A percentile compares a stretch with the other conserved stretches of the same genome.
Conservation (phyloP, 176 grass and related monocot species). For the Otatea glauca region DNA sequence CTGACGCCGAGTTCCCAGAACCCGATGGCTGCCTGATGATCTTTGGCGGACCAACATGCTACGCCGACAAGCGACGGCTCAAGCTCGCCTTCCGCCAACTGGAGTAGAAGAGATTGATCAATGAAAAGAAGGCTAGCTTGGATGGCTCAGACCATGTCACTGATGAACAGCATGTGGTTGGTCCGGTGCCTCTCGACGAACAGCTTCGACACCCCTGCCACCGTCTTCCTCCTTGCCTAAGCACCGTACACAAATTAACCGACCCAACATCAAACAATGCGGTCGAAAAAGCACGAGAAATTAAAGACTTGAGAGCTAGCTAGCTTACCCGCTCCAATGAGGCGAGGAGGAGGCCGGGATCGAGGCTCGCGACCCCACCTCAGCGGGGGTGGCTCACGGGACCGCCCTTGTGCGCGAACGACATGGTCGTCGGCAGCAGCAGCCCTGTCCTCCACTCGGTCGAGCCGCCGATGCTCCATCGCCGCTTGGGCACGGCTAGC, state of each 20-base stretch:
- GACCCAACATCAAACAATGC: slow-evolving; percentile 21
- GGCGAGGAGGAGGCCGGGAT: slow-evolving; percentile 66
- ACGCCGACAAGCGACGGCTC: too few relatives aligned
- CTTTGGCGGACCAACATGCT: too few relatives aligned
- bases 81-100: too few relatives aligned
- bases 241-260: not conserved
- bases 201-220: slow-evolving; percentile 86
- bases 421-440: slow-evolving; percentile 58
- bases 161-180: slow-evolving; percentile 76
- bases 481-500: slow-evolving; percentile 44
- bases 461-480: slow-evolving; percentile 61
- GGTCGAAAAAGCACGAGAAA: not conserved
- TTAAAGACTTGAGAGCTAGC: not conserved
- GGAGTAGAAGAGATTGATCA: not conserved
- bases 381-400: slow-evolving; percentile 37
- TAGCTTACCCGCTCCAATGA: slow-evolving; percentile 71
- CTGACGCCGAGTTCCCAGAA: too few relatives aligned
- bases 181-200: slow-evolving; percentile 82
- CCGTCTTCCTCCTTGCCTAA: slow-evolving; percentile 87
- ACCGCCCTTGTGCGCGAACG: slow-evolving; percentile 32
- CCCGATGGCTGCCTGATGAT: too few relatives aligned
- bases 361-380: slow-evolving; percentile 55
- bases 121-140: not conserved
- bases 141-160: slow-evolving; percentile 65
- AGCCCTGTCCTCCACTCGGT: slow-evolving; percentile 73